phyloP scores from a whole-genome alignment of 2,329 filamentous ascomycete genomes.

The Aspergillus aculeatinus region DNA sequence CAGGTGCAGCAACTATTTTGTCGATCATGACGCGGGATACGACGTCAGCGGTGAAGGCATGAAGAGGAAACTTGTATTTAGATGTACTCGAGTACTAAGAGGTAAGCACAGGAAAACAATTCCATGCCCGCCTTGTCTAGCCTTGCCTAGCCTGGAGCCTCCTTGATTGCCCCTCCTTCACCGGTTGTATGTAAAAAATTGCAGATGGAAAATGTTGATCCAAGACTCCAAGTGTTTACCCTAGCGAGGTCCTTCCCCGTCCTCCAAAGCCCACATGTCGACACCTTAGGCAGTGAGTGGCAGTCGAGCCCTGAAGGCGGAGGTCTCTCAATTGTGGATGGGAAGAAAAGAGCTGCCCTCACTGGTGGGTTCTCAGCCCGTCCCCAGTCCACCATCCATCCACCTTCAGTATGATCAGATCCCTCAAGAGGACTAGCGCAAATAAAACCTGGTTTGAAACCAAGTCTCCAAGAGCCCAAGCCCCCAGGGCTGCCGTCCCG shows the following conservation, averaged over 20 bases:
- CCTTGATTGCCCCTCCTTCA: not conserved
- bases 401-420: not conserved
- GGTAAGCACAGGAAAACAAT: not conserved
- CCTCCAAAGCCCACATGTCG: not conserved
- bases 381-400: not conserved
- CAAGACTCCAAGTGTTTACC: not conserved
- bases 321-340: not conserved
- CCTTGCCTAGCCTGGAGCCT: not conserved
- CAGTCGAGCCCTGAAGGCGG: not conserved
- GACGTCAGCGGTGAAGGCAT: not conserved
- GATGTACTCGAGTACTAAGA: not conserved
- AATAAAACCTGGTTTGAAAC: not conserved
- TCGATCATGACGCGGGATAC: slow-evolving; percentile 4
- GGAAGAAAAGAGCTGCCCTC: not conserved
- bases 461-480: too few relatives aligned
- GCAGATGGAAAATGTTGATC: not conserved
- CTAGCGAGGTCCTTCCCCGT: too few relatives aligned
- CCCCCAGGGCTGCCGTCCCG: too few relatives aligned
- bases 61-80: not conserved
- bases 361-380: slow-evolving; percentile 6
- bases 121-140: not conserved
- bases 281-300: not conserved
- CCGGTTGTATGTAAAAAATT: not conserved
- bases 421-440: slow-evolving; percentile 1
- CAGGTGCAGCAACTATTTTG: not conserved